A percentile compares a stretch with the other conserved stretches of the same genome.
Evolutionary conservation across 495 filamentous ascomycete species (phyloP).

Genomic region (Penicillium paradoxum): DNA sequence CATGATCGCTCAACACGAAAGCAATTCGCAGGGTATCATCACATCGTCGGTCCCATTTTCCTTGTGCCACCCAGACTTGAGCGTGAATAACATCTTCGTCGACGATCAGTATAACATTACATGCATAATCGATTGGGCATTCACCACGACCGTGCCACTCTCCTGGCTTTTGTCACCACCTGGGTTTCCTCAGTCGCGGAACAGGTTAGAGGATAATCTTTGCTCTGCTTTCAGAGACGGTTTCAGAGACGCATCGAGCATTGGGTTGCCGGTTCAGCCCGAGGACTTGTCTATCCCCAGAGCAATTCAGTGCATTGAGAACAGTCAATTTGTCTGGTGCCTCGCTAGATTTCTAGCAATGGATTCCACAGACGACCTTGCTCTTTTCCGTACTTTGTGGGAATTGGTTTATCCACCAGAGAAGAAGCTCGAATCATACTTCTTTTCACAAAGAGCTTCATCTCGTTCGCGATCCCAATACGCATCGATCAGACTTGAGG

Average conservation of each 20-base stretch:
- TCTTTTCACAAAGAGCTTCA: not conserved
- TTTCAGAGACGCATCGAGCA: not conserved
- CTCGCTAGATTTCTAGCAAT: not conserved
- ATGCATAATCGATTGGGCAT: not conserved
- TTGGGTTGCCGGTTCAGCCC: not conserved
- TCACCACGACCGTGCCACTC: not conserved
- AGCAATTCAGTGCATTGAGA: not conserved
- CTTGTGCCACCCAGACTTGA: not conserved
- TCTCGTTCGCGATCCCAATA: not conserved
- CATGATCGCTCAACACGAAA: not conserved
- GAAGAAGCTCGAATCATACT: not conserved
- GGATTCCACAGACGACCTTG: not conserved
- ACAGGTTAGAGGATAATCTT: not conserved
- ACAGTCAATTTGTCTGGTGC: not conserved
- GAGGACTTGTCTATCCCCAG: not conserved
- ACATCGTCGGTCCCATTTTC: not conserved
- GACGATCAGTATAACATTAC: not conserved
- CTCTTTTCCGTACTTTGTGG: not conserved
- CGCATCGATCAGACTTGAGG: not conserved
- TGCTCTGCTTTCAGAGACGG: not conserved
- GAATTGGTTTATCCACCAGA: not conserved
- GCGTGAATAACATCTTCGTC: not conserved
- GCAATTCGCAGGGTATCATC: not conserved
- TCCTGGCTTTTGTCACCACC: not conserved
- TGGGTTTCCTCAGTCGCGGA: not conserved